Evolutionary conservation across 2,329 filamentous ascomycete genomes (phyloP), one percentile per base, ranked within the genome.

Genomic region (Hypoxylon sp.): DNA sequence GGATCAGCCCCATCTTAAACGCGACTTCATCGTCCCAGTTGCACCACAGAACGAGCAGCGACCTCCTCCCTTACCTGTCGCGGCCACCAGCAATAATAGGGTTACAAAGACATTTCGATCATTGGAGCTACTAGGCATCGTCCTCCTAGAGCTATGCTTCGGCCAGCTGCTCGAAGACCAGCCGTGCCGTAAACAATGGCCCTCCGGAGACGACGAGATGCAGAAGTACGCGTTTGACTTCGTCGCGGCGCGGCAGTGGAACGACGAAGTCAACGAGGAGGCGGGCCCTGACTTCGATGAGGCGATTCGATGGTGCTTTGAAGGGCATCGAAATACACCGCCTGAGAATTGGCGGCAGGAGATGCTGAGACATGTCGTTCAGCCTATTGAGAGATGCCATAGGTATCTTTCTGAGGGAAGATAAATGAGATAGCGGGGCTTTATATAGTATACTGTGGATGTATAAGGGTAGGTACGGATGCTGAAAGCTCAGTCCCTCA

Each of bases 101-200:
- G 23, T 8, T 1, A 6, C 50, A 12, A 14, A 11, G 7, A 29
- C 41, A 12, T 34, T 2, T 32, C 25, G 52, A 5, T 63, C 62
- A 1, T 46, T 71, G 2, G 67, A 67, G 19, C 29, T 46, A 7
- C 55, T 74, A 1, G 70, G 70, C 1, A 70, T 74, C 2, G 34
- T 73, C 7, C 68, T 74, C 9, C 37, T 74, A 1, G 69, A 74
- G 51, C 63, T 74, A 0, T 73, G 72, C 54, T 74, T 73, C 23
- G 64, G 70, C 3, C n/a, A 53, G 5, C 21, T 48, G 2, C 51
- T 71, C 3, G 61, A 56, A 21, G 55, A 53, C 1, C 68, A 69
- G 5, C 51, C 53, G 8, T 53, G 21, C 30, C 41, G 70, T 12
- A 55, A 57, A 14, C 39, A 23, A 2, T 55, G 19, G 41, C 57